Percentiles rank a stretch among this genome's conserved stretches.
These are phyloP conservation scores for Globisporangium carolinianum DNA, from an alignment of 352 stramenopile species.

Conservation along the genomic window DNA sequence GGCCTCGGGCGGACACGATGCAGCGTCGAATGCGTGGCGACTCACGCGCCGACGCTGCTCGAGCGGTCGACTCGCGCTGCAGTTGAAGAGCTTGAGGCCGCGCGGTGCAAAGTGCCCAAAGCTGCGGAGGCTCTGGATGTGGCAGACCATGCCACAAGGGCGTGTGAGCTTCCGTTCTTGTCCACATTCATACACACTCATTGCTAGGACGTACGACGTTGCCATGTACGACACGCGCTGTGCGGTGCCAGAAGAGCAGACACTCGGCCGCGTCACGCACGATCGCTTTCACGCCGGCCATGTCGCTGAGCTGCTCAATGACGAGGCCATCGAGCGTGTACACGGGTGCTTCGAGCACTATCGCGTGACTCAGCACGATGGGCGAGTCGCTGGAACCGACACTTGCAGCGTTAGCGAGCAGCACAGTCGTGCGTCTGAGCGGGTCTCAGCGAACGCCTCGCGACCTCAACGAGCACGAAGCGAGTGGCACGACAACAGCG, in stretches of 20 bases:
- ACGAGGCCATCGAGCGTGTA: slow-evolving; percentile 38
- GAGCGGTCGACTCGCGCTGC: slow-evolving; percentile 32
- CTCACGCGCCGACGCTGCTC: slow-evolving; percentile 23
- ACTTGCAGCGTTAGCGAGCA: slow-evolving; percentile 18
- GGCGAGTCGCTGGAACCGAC: slow-evolving; percentile 28
- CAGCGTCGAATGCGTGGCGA: slow-evolving; percentile 16
- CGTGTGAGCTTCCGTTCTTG: no score
- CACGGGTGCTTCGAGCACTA: slow-evolving; percentile 48
- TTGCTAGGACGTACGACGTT: slow-evolving; percentile 39
- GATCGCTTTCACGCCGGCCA: slow-evolving; percentile 20
- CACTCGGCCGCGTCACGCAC: slow-evolving; percentile 41
- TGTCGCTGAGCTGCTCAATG: slow-evolving; percentile 26
- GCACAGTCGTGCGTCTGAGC: neutral
- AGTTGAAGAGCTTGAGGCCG: slow-evolving; percentile 36
- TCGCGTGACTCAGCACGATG: slow-evolving; percentile 41
- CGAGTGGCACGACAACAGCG: no score
- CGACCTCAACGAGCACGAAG: no score
- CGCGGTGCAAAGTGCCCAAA: slow-evolving; percentile 38
- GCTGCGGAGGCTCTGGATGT: slow-evolving; percentile 26
- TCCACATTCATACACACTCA: no score
- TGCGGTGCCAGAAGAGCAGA: slow-evolving; percentile 47
- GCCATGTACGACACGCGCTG: slow-evolving; percentile 46
- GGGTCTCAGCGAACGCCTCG: no score
- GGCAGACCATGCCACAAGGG: neutral
- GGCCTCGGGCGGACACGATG: slow-evolving; percentile 42